These are phyloP conservation scores for Neopestalotiopsis sp. DNA, from an alignment of 2,329 filamentous ascomycete genomes.

Conservation along the genomic window DNA sequence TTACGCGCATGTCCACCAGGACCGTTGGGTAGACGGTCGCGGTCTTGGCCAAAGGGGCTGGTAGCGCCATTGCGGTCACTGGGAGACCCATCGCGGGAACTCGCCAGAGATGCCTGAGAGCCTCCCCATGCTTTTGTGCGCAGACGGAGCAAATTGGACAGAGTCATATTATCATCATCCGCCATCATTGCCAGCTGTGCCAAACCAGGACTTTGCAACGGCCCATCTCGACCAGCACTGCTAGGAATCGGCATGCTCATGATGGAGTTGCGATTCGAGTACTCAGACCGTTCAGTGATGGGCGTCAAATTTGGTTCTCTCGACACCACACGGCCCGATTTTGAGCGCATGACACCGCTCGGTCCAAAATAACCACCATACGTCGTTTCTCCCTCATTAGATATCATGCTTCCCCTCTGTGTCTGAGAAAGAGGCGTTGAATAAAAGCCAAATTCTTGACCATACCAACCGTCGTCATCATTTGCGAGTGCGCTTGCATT, in stretches of 20 bases:
- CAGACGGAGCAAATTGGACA: slow-evolving; percentile 75
- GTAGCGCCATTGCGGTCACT: slow-evolving; percentile 49
- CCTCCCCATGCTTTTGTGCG: slow-evolving; percentile 81
- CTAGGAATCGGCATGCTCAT: slow-evolving; percentile 70
- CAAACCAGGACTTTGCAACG: slow-evolving; percentile 73
- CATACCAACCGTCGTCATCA: slow-evolving; percentile 93
- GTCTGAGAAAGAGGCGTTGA: slow-evolving; percentile 57
- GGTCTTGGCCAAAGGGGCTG: slow-evolving; percentile 47
- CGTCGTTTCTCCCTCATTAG: slow-evolving; percentile 47
- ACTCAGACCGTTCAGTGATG: slow-evolving; percentile 95
- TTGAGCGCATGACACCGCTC: slow-evolving; percentile 70
- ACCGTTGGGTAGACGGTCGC: slow-evolving; percentile 16
- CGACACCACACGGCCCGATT: slow-evolving; percentile 75
- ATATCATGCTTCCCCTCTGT: slow-evolving; percentile 28
- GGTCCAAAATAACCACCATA: slow-evolving; percentile 91
- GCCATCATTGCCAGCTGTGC: slow-evolving; percentile 76
- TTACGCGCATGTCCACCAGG: slow-evolving; percentile 47
- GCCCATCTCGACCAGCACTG: slow-evolving; percentile 51
- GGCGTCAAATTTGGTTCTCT: slow-evolving; percentile 92
- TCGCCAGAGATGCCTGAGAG: slow-evolving; percentile 75
- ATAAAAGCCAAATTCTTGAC: slow-evolving; percentile 96
- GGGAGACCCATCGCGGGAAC: slow-evolving; percentile 49
- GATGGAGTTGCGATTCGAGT: slow-evolving; percentile 91
- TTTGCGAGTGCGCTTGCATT: slow-evolving; percentile 93
- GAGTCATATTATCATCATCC: slow-evolving; percentile 73